Evolutionary conservation across 805 yeast species (phyloP).

Genomic region (Wickerhamomyces alni): DNA sequence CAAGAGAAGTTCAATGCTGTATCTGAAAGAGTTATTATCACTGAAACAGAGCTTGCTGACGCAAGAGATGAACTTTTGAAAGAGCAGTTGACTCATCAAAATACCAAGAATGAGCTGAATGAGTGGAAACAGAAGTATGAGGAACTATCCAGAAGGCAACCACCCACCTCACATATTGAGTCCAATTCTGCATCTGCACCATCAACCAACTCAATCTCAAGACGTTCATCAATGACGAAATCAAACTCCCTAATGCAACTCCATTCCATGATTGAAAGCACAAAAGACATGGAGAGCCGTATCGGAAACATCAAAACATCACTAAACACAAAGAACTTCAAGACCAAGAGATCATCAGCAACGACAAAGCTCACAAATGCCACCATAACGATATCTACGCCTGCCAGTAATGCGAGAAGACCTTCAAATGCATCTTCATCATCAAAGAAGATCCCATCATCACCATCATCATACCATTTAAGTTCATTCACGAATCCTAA

Average conservation of each 20-base stretch:
- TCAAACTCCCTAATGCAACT: conserved; percentile 25
- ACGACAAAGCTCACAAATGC: conserved; percentile 18
- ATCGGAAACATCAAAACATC: conserved; percentile 22
- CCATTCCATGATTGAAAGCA: conserved; percentile 24
- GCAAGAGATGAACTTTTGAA: conserved; percentile 21
- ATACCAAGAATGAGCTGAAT: conserved; percentile 19
- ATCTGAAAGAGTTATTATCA: conserved; percentile 32
- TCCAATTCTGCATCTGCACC: no score
- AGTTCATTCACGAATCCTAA: conserved; percentile 14
- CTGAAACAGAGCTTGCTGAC: conserved; percentile 31
- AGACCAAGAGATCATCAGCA: conserved; percentile 13
- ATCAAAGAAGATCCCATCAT: conserved; percentile 11
- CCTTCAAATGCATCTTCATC: neutral
- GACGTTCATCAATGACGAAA: conserved; percentile 11
- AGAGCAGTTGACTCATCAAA: conserved; percentile 24
- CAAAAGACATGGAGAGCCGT: conserved; percentile 24
- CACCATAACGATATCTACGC: conserved; percentile 18
- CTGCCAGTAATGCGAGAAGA: conserved; percentile 5
- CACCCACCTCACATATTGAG: neutral
- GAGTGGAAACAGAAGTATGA: conserved; percentile 12
- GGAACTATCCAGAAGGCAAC: conserved; percentile 1
- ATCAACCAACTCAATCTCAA: neutral
- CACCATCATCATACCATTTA: conserved; percentile 21
- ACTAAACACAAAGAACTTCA: conserved; percentile 10
- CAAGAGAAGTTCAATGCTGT: conserved; percentile 28